Evolutionary conservation across 2,329 filamentous ascomycete genomes (phyloP).

Genomic region (Alternaria alternata): DNA sequence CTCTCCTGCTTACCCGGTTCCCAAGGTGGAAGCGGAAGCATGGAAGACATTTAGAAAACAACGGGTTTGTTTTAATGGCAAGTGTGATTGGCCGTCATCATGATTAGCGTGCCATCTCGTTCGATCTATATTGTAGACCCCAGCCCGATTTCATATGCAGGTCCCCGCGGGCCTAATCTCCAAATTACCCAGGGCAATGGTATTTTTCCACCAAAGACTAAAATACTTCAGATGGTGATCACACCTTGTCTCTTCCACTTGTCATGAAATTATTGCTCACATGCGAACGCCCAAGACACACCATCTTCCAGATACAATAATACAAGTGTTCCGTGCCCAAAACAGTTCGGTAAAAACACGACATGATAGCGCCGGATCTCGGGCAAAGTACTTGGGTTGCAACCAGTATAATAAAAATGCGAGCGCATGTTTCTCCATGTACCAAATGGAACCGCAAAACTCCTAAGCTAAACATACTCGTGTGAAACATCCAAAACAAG

Average conservation of each 20-base stretch:
- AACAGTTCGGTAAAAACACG: background rate
- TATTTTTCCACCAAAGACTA: constrained; percentile 14
- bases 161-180: constrained; percentile 38
- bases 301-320: background rate
- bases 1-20: constrained; percentile 15
- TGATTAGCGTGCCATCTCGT: background rate
- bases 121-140: constrained; percentile 22
- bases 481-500: constrained; percentile 6
- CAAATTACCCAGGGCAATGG: constrained; percentile 32
- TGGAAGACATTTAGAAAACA: constrained; percentile 16
- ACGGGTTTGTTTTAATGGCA: background rate
- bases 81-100: constrained; percentile 15
- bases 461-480: constrained; percentile 7
- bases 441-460: constrained; percentile 5
- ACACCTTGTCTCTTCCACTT: background rate
- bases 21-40: background rate
- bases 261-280: background rate
- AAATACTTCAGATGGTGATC: background rate
- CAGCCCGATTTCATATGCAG: constrained; percentile 36
- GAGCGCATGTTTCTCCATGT: background rate
- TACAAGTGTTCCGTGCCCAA: constrained; percentile 8
- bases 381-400: background rate
- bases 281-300: background rate
- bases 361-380: background rate
- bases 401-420: background rate